These are phyloP conservation scores for Aspergillus japonicus DNA, from an alignment of 2,329 filamentous ascomycete species.

Conservation along the genomic window DNA sequence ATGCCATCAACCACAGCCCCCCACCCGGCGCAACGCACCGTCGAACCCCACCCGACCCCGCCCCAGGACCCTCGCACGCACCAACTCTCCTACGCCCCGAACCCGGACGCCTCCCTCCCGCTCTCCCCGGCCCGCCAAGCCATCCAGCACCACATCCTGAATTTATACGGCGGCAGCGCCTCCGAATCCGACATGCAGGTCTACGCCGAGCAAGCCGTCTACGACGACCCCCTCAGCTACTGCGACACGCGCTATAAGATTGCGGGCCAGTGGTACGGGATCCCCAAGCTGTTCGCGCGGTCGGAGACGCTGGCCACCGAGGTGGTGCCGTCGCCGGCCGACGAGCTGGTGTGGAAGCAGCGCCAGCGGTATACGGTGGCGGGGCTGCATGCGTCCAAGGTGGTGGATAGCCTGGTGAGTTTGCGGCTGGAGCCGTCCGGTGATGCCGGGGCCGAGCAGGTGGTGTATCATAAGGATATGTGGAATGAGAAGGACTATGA, in stretches of 20 bases:
- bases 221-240: conserved; percentile 16
- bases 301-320: conserved; percentile 14
- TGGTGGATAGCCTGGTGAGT: conserved; percentile 13
- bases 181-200: conserved; percentile 13
- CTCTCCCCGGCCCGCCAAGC: conserved; percentile 1
- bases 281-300: conserved; percentile 11
- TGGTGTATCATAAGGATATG: conserved; percentile 17
- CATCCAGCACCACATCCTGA: conserved; percentile 10
- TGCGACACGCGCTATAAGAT: conserved; percentile 17
- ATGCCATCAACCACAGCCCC: conserved; percentile 12
- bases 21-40: conserved; percentile 3
- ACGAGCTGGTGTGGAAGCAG: conserved; percentile 15
- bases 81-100: conserved; percentile 5
- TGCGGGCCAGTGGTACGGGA: conserved; percentile 15
- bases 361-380: conserved; percentile 9
- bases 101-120: conserved; percentile 8
- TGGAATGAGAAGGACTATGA: conserved; percentile 13
- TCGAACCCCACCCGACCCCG: conserved; percentile 11
- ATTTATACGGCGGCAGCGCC: conserved; percentile 10
- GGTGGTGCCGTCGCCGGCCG: background rate
- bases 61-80: background rate
- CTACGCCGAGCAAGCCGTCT: conserved; percentile 12
- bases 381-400: conserved; percentile 5
- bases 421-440: conserved; percentile 1
- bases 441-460: conserved; percentile 4